A percentile compares a stretch with the other conserved stretches of the same genome.
These are phyloP conservation scores for Bryum argenteum DNA, from an alignment of 225 moss, liverwort and hornwort genomes.

Conservation along the genomic window DNA sequence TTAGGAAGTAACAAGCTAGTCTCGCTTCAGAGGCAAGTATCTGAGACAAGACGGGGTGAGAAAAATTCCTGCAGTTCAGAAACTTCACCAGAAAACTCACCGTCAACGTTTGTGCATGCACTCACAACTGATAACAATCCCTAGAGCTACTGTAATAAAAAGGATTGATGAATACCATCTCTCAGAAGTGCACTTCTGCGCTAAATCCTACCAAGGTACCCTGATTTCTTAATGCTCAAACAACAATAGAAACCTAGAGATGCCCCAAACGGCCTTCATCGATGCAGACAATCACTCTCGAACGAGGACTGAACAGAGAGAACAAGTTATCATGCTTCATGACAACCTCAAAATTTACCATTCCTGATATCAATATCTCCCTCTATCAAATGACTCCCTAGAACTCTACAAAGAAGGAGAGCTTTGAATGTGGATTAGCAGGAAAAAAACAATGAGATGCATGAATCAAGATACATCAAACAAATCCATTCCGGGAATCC, in stretches of 20 bases:
- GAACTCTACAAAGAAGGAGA: not conserved
- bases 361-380: constrained; percentile 3
- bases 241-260: no score
- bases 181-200: no score
- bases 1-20: not conserved
- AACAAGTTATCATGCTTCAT: no score
- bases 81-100: not conserved
- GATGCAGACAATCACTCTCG: not conserved
- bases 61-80: not conserved
- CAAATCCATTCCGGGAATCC: no score
- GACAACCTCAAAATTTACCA: not conserved
- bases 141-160: no score
- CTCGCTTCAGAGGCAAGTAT: not conserved
- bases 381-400: not conserved
- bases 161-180: no score
- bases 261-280: no score
- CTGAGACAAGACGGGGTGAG: not conserved
- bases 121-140: not conserved
- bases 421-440: not conserved
- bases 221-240: no score
- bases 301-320: no score
- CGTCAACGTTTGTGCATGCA: not conserved
- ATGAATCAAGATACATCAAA: no score
- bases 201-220: no score
- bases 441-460: not conserved